phyloP scores from a whole-genome alignment of 2,329 filamentous ascomycete genomes.

The Penicillium hesseltinei region DNA sequence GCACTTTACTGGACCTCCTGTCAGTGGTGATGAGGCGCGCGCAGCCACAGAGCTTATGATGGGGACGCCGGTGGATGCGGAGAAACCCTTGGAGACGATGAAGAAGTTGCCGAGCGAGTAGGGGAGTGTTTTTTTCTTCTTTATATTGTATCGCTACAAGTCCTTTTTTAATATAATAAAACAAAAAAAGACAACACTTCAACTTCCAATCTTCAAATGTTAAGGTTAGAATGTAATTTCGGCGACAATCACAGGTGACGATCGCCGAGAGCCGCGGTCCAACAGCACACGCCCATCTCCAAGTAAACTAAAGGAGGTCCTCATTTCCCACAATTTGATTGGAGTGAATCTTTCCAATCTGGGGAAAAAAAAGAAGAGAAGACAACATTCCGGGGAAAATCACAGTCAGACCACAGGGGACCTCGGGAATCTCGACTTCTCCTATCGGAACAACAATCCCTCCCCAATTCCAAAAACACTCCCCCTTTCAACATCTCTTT shows the following conservation, averaged over 20 bases:
- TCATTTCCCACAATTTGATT: not conserved
- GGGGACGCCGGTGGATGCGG: conserved; percentile 33
- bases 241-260: conserved; percentile 30
- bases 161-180: not conserved
- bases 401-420: conserved; percentile 3
- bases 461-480: not conserved
- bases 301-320: not conserved
- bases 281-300: conserved; percentile 22
- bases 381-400: conserved; percentile 5
- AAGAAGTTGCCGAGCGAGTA: conserved; percentile 19
- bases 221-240: not conserved
- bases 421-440: not conserved
- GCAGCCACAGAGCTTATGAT: conserved; percentile 32
- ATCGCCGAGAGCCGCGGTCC: conserved; percentile 36
- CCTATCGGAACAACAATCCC: not conserved
- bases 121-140: not conserved
- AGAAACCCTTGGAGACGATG: conserved; percentile 27
- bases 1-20: conserved; percentile 60
- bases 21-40: conserved; percentile 29
- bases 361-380: not conserved
- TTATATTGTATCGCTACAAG: conserved; percentile 4
- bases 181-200: not conserved
- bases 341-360: not conserved
- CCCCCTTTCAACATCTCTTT: not conserved
- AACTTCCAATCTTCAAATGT: not conserved